Conservation (phyloP, 73 alveolate genomes). For the Blepharisma japonicum region DNA sequence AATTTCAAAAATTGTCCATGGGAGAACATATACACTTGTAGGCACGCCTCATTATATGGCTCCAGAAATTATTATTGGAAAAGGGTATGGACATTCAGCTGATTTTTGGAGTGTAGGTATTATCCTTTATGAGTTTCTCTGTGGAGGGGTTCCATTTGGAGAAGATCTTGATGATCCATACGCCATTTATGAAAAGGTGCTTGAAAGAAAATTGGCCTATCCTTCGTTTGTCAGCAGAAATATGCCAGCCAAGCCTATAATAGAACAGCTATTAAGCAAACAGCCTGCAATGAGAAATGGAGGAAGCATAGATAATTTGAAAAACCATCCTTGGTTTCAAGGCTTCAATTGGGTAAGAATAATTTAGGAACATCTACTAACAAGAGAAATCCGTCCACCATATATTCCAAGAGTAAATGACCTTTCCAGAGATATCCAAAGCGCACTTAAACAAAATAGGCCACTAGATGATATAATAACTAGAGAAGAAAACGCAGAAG, state of each 20-base stretch:
- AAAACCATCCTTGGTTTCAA: conserved; percentile 55
- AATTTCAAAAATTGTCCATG: conserved; percentile 51
- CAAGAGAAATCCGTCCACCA: conserved; percentile 3
- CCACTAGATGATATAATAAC: not conserved
- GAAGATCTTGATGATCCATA: conserved; percentile 84
- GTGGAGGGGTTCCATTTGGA: conserved; percentile 81
- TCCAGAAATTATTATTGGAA: conserved; percentile 70
- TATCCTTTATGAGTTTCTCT: conserved; percentile 70
- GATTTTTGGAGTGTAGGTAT: conserved; percentile 79
- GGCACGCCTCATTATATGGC: conserved; percentile 82
- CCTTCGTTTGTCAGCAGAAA: conserved; percentile 64
- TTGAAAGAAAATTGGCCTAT: conserved; percentile 48
- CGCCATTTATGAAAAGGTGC: conserved; percentile 69
- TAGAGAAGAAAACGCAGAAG: not conserved
- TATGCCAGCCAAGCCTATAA: conserved; percentile 42
- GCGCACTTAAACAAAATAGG: not conserved
- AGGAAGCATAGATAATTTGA: conserved; percentile 43
- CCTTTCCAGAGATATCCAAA: conserved; percentile 3
- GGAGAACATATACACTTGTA: conserved; percentile 52
- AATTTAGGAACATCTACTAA: not conserved
- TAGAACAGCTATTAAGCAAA: conserved; percentile 40
- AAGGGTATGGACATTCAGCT: conserved; percentile 66
- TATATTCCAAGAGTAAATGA: not conserved
- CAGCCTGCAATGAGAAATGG: conserved; percentile 49
- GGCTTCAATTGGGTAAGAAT: conserved; percentile 47